Evolutionary conservation across 2,329 filamentous ascomycete genomes (phyloP), one percentile per base, ranked within the genome.

Genomic region (Macroventuria anomochaeta): DNA sequence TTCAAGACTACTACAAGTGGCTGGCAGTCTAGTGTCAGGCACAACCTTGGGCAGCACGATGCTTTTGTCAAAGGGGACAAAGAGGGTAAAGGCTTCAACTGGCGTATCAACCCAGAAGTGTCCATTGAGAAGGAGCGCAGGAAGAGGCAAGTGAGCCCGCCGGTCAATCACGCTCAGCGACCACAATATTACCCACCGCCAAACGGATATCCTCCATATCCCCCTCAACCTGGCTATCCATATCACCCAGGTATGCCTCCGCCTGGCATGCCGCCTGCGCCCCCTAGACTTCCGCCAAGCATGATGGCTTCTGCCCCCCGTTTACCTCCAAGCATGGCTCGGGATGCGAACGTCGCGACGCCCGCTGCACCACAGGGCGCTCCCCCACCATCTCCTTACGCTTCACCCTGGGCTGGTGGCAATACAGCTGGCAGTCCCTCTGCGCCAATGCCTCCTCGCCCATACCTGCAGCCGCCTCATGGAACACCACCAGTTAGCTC

Each of bases 11-110:
- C 81, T 47, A 86, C 85, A 1, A 81, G 81, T 59, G 85, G 85
- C 12, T 88, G 85, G 85, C 85, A 87, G 55, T 87, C 84, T 28
- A 87, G 84, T 75, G 85, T 88, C 31, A 81, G 85, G 28, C 85
- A 88, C 68, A 88, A 88, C 53, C 75, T 88, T 71, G 75, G 83
- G 65, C 75, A 86, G 76, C 76, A 83, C 71, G 66, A 83, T 73
- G 76, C 79, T 72, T 87, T 87, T 64, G 80, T 82, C 67, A 85
- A 86, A 62, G 83, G 82, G 13, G 83, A 86, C 59, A 82, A 79
- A 54, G 77, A 76, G 77, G 85, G 85, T 47, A 87, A 87, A 70
- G 85, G 85, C 39, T 86, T 82, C 76, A 81, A 84, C 44, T 88
- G 85, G 85, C 80, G 81, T 49, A 80, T 87, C 62, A 81, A 85